Base-by-base conservation (phyloP, 1,284 basidiomycete genomes). In the Sporisorium exsertum region DNA sequence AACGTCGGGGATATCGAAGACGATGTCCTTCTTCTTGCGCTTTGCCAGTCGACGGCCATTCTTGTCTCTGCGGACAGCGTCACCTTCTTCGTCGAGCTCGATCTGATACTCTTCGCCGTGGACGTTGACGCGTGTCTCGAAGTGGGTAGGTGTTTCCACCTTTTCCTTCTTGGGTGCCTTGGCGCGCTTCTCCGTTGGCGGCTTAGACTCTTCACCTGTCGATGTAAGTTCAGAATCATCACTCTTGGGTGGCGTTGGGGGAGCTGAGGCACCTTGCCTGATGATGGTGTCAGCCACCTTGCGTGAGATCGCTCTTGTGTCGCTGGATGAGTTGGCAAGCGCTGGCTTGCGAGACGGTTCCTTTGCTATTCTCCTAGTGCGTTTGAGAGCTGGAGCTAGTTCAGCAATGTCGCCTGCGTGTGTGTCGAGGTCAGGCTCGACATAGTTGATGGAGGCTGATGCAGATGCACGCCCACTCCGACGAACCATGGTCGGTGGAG, bases 1-100 rank as follows among this genome's bases (percentile, higher is more conserved):
- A 0, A 88, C 87, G 20, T 87, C 86, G 0, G 91, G 91, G 50
- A 95, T 94, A 42, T 90, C 87, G 81, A 93, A 93, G 8, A 87
- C 86, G 1, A 90, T 87, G 0, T 90, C 90, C 70, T 91, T 90
- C 27, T 87, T 86, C 59, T 88, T 88, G 59, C 85, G 83, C 64
- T 88, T 89, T 46, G 88, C 82, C 65, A 87, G 86, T 65, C 85
- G 82, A 58, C 85, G 84, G n/a, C 78, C 80, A 59, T 85, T 84
- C 85, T 81, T 84, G 54, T 88, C 70, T 84, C 87, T 70, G 72
- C 83, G 20, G 72, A 81, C n/a, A 71, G 75, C 40, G 57, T 78
- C 62, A 75, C 85, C 5, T 26, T 79, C 75, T 37, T 74, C 65
- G 42, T 79, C 75, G 2, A 79, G 62, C 53, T 79, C 78, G 40